phyloP scores from a whole-genome alignment of 768 basidiomycete genomes.

The Auriculariales sp. region DNA sequence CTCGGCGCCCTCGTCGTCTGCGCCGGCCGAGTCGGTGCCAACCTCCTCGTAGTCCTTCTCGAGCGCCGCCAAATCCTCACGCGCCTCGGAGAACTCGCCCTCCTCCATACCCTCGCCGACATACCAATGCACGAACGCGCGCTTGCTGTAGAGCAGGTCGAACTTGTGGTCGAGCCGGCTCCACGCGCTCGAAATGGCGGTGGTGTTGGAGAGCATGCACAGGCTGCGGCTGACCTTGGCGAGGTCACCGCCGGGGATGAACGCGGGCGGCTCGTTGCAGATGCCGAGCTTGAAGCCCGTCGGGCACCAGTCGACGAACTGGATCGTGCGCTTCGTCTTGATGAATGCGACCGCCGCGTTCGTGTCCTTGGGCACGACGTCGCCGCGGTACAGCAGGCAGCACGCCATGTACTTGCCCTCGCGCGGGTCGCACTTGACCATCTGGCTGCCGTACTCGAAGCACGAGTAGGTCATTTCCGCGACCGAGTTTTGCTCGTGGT shows the following conservation, averaged over 20 bases:
- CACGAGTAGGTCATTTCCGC: constrained; percentile 97
- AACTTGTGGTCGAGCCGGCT: constrained; percentile 94
- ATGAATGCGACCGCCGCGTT: constrained; percentile 84
- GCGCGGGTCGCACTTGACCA: constrained; percentile 93
- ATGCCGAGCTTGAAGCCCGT: constrained; percentile 95
- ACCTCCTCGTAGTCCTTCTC: constrained; percentile 92
- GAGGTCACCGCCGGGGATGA: constrained; percentile 87
- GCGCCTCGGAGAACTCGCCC: constrained; percentile 97
- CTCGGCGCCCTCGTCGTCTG: not conserved
- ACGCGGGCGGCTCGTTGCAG: constrained; percentile 90
- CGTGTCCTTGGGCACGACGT: constrained; percentile 93
- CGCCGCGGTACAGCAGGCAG: constrained; percentile 84
- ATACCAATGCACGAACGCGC: constrained; percentile 87
- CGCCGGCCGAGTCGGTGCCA: constrained; percentile 9
- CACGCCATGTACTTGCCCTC: constrained; percentile 99
- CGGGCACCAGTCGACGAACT: constrained; percentile 97
- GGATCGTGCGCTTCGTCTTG: constrained; percentile 96
- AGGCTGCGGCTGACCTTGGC: constrained; percentile 88
- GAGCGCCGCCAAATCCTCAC: constrained; percentile 93
- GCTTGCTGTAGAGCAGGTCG: constrained; percentile 94
- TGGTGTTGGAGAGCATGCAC: constrained; percentile 96
- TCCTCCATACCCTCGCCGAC: constrained; percentile 99
- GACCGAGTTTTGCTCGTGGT: constrained; percentile 94
- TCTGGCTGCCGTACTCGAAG: constrained; percentile 93
- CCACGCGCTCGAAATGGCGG: constrained; percentile 91